Evolutionary conservation across 441 rosid genomes (phyloP), one percentile per base, ranked within the genome.

Genomic region (Adansonia rubrostipa): DNA sequence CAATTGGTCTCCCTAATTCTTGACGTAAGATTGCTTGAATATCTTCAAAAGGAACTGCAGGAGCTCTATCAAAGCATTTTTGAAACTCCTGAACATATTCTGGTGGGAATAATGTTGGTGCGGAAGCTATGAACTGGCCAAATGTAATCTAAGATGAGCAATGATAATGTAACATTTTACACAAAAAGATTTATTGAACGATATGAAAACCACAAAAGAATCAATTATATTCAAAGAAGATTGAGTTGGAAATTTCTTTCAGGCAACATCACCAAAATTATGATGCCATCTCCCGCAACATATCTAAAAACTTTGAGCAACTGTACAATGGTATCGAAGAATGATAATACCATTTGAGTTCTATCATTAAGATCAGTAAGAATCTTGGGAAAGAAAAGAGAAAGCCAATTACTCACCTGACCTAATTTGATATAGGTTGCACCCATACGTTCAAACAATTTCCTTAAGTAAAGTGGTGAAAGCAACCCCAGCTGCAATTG

Each of bases 391-490:
- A 7, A 7, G 33, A 64, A 57, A 8, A 47, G 58, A 9, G 77
- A 57, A 73, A 14, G 47, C 20, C 42, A 7, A 63, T 9, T 8
- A 78, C 77, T 84, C 76, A 92, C 98, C 96, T 96, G 98, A 6
- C 99, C 99, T 77, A 96, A 83, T 83, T 96, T 96, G 84, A 94
- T 88, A 83, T 92, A 96, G 72, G 99, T 96, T 84, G 98, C 99
- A 80, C 99, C 97, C 99, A 96, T 89, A 75, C 97, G 97, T 79
- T 96, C 99, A 89, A 96, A 96, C 74, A 96, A 88, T 86, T 81
- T 94, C 92, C 99, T 91, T 85, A 96, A 85, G 79, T 96, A 96
- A 44, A 88, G 75, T 9, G 99, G 99, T 61, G 99, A 96, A 42
- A 92, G 87, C 80, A 94, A 84, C 78, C 99, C 99, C 79, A 91